Percentiles rank a stretch among this genome's conserved stretches.
These are phyloP conservation scores for Penicillium sp. DNA, from an alignment of 2,329 filamentous ascomycete genomes.

Conservation along the genomic window DNA sequence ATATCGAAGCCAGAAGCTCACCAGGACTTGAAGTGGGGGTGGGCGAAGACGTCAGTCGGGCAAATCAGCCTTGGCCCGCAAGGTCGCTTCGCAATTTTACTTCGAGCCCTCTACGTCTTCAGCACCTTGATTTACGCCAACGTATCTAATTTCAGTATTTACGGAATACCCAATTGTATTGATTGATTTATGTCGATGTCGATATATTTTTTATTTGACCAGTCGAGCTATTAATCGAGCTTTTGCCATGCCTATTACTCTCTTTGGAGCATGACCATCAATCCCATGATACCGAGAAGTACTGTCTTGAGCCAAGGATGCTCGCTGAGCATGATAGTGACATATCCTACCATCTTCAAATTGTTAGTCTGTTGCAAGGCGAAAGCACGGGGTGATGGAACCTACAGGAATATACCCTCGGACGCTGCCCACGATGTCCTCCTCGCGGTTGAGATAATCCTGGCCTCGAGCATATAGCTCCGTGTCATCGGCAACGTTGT, in stretches of 20 bases:
- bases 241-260: conserved; percentile 56
- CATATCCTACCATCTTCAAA: conserved; percentile 76
- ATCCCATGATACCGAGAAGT: conserved; percentile 90
- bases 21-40: conserved; percentile 7
- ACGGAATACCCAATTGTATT: background rate
- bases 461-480: conserved; percentile 73
- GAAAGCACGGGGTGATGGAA: background rate
- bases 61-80: background rate
- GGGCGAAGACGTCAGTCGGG: conserved; percentile 22
- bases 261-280: conserved; percentile 87
- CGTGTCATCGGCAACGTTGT: conserved; percentile 90
- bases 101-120: background rate
- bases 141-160: background rate
- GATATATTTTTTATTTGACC: background rate
- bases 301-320: conserved; percentile 96
- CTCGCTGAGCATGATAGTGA: conserved; percentile 92
- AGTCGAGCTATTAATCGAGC: background rate
- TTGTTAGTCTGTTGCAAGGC: background rate
- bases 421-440: conserved; percentile 91
- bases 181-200: background rate
- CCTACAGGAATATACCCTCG: conserved; percentile 73
- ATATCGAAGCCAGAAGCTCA: conserved; percentile 14
- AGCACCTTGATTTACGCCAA: background rate
- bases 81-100: background rate
- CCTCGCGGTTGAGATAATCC: conserved; percentile 74